Base-by-base conservation (phyloP, 495 filamentous ascomycete genomes). In the Xylaria flabelliformis region DNA sequence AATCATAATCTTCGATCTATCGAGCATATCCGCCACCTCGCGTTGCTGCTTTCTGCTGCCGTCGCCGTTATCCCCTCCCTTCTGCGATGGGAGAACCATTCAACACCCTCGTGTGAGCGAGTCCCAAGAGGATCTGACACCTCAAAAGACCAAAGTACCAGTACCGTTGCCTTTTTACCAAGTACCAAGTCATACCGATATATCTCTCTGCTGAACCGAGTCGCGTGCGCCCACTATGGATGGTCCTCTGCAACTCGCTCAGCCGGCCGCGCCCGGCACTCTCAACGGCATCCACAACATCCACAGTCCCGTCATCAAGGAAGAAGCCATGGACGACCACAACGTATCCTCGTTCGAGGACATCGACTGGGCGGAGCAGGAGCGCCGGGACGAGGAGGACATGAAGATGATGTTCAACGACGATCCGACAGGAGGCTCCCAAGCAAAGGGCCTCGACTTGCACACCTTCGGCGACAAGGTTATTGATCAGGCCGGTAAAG, bases 401-500 rank as follows among this genome's bases (percentile, higher is more conserved):
- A 79, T 81, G 55, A 56, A 67, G 64, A 69, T 79, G 41, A 65
- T 80, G 48, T 64, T 64, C 9, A 58, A 72, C 32, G 69, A 75
- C 10, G 66, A 67, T 21, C 55, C 65, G 12, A 70, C 42, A 46
- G 42, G 17, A 50, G 44, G 36, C 42, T 62, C 58, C 13, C 58
- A 70, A 24, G 55, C 32, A 1, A 59, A 53, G 7, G 44, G 63
- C 36, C 66, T 70, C 46, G 69, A 74, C 13, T 34, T 82, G 21
- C 61, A 81, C n/a, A 50, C 81, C 48, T 66, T 73, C 9, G 77
- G 74, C 58, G 77, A 69, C 53, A 70, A 69, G 10, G 62, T 69
- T 34, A 80, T 83, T 69, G 79, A 80, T 70, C 80, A 84, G 65
- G 70, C 69, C 19, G 75, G 76, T 66, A 84, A 83, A 67, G 83